A percentile compares a stretch with the other conserved stretches of the same genome.
Conservation (phyloP, 352 stramenopile genomes). For the Phytophthora rubi region DNA sequence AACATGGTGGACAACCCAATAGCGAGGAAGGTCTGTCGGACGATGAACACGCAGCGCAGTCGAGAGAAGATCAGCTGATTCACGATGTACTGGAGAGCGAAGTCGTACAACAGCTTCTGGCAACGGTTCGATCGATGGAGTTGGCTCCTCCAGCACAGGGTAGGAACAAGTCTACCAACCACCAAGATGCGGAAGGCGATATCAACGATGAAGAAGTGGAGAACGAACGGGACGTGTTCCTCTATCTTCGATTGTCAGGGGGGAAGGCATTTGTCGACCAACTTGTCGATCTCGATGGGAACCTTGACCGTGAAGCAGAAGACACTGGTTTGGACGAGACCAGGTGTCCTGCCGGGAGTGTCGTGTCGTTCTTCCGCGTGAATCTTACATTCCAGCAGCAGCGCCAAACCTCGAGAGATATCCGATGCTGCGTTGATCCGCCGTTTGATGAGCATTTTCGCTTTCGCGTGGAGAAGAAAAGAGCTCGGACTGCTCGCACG, state of each 20-base stretch:
- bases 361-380: constrained; percentile 62
- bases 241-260: constrained; percentile 65
- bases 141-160: constrained; percentile 2
- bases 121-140: constrained; percentile 46
- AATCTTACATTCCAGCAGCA: constrained; percentile 65
- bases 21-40: constrained; percentile 1
- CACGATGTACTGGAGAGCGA: constrained; percentile 76
- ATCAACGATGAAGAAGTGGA: constrained; percentile 1
- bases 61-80: constrained; percentile 43
- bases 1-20: background rate
- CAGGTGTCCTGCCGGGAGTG: constrained; percentile 47
- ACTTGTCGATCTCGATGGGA: constrained; percentile 37
- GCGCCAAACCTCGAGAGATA: constrained; percentile 49
- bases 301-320: constrained; percentile 23
- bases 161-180: constrained; percentile 1
- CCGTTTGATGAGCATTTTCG: constrained; percentile 76
- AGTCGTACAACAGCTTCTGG: constrained; percentile 73
- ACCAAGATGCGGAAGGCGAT: constrained; percentile 10
- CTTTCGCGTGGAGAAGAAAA: constrained; percentile 53
- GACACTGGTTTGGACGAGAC: constrained; percentile 12
- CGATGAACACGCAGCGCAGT: background rate
- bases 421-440: constrained; percentile 63
- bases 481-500: constrained; percentile 24
- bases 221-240: constrained; percentile 29
- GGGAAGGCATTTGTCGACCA: constrained; percentile 83